Base-by-base conservation (phyloP, 257 asterid genomes). In the Henckelia pumila region DNA sequence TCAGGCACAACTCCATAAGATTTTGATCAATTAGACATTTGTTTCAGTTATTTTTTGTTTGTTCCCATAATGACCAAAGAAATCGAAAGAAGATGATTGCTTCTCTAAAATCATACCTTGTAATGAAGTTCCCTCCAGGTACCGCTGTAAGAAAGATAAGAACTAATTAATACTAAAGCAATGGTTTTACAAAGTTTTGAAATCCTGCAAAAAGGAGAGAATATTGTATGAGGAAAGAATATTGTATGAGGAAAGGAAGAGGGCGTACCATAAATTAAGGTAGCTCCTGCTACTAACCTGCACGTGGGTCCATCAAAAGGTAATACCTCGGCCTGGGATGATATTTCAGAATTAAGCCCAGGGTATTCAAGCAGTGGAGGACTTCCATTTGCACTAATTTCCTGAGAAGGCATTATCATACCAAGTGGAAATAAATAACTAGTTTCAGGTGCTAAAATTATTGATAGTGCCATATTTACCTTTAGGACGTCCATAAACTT, bases 101-200 rank as follows among this genome's bases (percentile, higher is more conserved):
- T 32, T 62, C 66, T 56, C 23, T 62, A 40, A 53, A 60, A 49
- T 20, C 70, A 28, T 80, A 84, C 98, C 96, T 80, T 80, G 78
- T 62, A 92, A 86, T 40, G 95, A 79, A 77, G 89, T 78, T 79
- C 80, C 87, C 76, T 83, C 84, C 49, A 92, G 86, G 70, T 81
- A 87, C 77, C 58, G 83, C 98, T 89, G 96, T 83, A 80, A 75
- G 24, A 75, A 64, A 69, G 55, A 16, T 14, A 44, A 23, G 26
- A 69, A 50, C 59, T 57, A 30, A 47, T n/a, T 20, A 26, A 61
- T 62, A 52, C 59, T 72, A 63, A 29, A 53, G 67, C 64, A 33
- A 64, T 53, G 29, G 26, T 56, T 47, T 47, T 47, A 47, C 55
- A n/a, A n/a, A n/a, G n/a, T n/a, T n/a, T 23, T 21, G 21, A 66